Percentiles rank a stretch among this genome's conserved stretches.
Conservation (phyloP, 2,329 filamentous ascomycete genomes). For the Sporothrix humicola region DNA sequence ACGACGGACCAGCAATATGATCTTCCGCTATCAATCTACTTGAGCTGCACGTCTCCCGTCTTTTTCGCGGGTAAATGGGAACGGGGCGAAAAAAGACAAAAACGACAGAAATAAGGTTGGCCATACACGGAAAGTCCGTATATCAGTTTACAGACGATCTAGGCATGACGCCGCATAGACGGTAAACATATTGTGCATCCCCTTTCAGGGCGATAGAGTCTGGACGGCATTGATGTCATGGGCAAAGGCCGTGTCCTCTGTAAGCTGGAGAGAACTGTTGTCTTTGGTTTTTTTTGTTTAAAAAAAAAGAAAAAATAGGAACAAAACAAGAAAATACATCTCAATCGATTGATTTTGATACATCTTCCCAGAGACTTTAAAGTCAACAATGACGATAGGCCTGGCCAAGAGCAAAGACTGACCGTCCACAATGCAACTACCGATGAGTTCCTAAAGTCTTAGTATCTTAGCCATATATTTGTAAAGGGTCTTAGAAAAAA, state of each 20-base stretch:
- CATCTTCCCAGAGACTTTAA: too few species aligned
- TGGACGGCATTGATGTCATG: constrained; percentile 14
- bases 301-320: too few species aligned
- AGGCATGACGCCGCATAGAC: constrained; percentile 8
- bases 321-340: too few species aligned
- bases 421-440: background rate
- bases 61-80: background rate
- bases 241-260: background rate
- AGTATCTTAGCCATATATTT: too few species aligned
- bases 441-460: background rate
- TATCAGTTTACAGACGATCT: too few species aligned
- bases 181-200: background rate
- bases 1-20: background rate
- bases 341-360: too few species aligned
- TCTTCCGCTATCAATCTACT: constrained; percentile 3
- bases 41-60: background rate
- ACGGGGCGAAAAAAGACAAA: background rate
- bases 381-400: too few species aligned
- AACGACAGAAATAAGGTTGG: background rate
- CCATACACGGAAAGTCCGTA: too few species aligned
- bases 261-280: too few species aligned
- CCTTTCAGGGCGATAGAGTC: background rate
- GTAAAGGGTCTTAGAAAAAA: too few species aligned
- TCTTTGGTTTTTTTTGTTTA: too few species aligned
- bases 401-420: background rate